These are phyloP conservation scores for Salvia sclarea DNA, from an alignment of 305 asterid genomes.

Conservation along the genomic window DNA sequence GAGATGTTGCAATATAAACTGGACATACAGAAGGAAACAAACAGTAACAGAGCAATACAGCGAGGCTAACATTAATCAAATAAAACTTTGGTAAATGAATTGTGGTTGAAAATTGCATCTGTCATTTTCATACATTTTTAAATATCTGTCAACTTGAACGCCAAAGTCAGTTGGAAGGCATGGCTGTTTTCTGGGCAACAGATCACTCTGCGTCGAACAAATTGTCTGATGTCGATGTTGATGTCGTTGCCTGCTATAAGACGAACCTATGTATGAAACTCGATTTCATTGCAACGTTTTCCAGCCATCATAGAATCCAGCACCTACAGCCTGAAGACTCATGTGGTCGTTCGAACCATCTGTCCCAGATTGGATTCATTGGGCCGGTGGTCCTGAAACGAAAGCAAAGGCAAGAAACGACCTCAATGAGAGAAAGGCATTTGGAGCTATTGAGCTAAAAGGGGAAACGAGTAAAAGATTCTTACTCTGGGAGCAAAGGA, in stretches of 20 bases:
- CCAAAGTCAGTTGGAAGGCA: background rate
- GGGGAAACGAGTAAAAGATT: conserved; percentile 13
- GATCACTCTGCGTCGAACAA: conserved; percentile 22
- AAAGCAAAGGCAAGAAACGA: conserved; percentile 1
- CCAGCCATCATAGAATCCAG: conserved; percentile 64
- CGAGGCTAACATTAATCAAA: background rate
- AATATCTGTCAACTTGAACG: conserved; percentile 24
- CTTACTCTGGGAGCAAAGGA: conserved; percentile 70
- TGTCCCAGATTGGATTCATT: conserved; percentile 62
- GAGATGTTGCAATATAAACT: background rate
- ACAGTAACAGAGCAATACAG: background rate
- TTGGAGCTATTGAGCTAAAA: background rate
- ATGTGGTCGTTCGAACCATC: conserved; percentile 75
- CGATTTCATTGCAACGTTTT: conserved; percentile 25
- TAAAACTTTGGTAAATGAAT: conserved; percentile 21
- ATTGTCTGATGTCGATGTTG: background rate
- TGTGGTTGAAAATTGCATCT: conserved; percentile 22
- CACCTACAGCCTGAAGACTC: conserved; percentile 71
- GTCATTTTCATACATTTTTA: conserved; percentile 17
- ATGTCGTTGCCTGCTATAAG: conserved; percentile 21
- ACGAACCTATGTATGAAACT: conserved; percentile 12
- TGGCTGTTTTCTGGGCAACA: conserved; percentile 34
- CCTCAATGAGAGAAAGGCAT: conserved; percentile 1
- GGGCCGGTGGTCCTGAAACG: conserved; percentile 65
- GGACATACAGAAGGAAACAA: background rate